Percentiles rank a stretch among this genome's conserved stretches.
These are phyloP conservation scores for Medicago lupulina DNA, from an alignment of 306 rosid genomes.

Conservation along the genomic window DNA sequence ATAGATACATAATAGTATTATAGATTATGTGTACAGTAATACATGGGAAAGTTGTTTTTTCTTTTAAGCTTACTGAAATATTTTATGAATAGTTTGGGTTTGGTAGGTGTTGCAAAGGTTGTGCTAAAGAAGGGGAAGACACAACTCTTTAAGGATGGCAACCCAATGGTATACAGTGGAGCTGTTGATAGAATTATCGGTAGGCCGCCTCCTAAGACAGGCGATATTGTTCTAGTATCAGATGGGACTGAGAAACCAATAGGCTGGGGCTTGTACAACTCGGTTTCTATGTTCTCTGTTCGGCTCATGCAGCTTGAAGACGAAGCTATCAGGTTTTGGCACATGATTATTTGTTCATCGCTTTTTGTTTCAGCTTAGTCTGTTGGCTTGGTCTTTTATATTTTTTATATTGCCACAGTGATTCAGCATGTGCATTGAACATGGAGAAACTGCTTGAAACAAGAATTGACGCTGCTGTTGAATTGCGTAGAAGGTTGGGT, in stretches of 20 bases:
- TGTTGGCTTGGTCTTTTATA: conserved; percentile 32
- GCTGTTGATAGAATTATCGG: conserved; percentile 94
- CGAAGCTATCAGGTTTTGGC: conserved; percentile 70
- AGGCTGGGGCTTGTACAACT: conserved; percentile 95
- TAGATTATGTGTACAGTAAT: conserved; percentile 7
- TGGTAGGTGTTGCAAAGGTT: conserved; percentile 85
- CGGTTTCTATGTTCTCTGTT: conserved; percentile 90
- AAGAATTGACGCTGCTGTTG: conserved; percentile 68
- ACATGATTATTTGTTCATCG: conserved; percentile 17
- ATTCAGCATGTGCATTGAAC: conserved; percentile 64
- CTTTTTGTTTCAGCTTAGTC: conserved; percentile 23
- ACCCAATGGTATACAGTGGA: conserved; percentile 96
- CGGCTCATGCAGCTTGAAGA: conserved; percentile 91
- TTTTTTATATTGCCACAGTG: conserved; percentile 56
- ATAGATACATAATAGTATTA: conserved; percentile 4
- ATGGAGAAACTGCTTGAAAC: conserved; percentile 79
- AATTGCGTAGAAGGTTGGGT: conserved; percentile 72
- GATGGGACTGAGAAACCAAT: conserved; percentile 87
- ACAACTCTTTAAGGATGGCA: conserved; percentile 94
- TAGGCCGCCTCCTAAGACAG: conserved; percentile 89
- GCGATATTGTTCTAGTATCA: conserved; percentile 83
- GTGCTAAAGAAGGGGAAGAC: conserved; percentile 93
- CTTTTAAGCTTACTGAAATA: conserved; percentile 42
- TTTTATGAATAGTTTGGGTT: conserved; percentile 48
- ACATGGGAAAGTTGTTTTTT: conserved; percentile 21